phyloP scores from a whole-genome alignment of 2,329 filamentous ascomycete species.

The Beauveria scarabaeidicola region DNA sequence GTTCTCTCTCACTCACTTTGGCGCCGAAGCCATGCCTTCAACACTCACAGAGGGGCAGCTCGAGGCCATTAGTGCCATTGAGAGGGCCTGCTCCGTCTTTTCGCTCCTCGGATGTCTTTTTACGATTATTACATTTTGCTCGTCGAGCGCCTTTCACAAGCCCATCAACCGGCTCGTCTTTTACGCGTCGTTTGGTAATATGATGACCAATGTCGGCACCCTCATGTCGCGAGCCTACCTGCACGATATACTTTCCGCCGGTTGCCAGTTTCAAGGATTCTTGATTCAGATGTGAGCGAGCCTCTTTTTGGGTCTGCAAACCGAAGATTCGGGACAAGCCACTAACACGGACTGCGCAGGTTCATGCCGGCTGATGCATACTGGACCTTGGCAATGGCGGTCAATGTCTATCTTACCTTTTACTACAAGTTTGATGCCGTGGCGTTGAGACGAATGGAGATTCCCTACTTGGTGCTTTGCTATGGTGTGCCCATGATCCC shows the following conservation, averaged over 20 bases:
- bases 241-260: conserved; percentile 34
- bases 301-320: background rate
- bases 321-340: background rate
- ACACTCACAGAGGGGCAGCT: conserved; percentile 30
- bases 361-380: conserved; percentile 69
- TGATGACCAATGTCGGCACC: conserved; percentile 68
- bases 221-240: conserved; percentile 60
- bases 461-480: conserved; percentile 59
- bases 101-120: conserved; percentile 64
- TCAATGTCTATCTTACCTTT: conserved; percentile 77
- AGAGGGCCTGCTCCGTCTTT: conserved; percentile 60
- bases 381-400: conserved; percentile 75
- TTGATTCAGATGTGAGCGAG: conserved; percentile 68
- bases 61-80: conserved; percentile 50
- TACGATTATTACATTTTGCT: conserved; percentile 62
- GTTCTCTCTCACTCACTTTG: background rate
- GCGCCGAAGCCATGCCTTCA: background rate
- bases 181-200: conserved; percentile 74
- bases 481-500: conserved; percentile 68
- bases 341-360: conserved; percentile 35
- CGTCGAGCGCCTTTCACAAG: conserved; percentile 65
- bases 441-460: conserved; percentile 58
- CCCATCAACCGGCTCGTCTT: conserved; percentile 83
- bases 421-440: conserved; percentile 62
- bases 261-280: conserved; percentile 67